These are phyloP conservation scores for Pythium angustatum DNA, from an alignment of 352 stramenopile genomes.

Conservation along the genomic window DNA sequence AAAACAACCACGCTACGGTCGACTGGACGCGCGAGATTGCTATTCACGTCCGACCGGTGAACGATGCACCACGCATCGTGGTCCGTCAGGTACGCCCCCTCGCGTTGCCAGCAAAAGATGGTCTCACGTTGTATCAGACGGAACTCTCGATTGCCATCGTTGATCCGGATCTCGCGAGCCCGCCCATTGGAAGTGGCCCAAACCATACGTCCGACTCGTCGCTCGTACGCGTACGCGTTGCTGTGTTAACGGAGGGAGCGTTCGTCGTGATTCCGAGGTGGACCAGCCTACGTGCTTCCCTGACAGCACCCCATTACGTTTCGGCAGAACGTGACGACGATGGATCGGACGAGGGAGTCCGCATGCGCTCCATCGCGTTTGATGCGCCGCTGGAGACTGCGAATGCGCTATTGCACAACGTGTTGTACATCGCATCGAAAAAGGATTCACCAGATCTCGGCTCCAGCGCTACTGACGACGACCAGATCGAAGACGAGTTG, in stretches of 20 bases:
- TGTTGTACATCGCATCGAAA: constrained; percentile 1
- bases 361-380: not conserved
- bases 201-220: not conserved
- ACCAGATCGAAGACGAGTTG: not conserved
- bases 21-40: not conserved
- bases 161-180: too few species aligned
- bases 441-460: too few species aligned
- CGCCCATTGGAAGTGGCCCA: too few species aligned
- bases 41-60: constrained; percentile 22
- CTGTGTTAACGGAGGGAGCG: not conserved
- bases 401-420: constrained; percentile 4
- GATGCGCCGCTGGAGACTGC: not conserved
- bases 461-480: not conserved
- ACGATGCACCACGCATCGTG: constrained; percentile 15
- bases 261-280: not conserved
- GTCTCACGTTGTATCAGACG: constrained; percentile 1
- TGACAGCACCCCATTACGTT: not conserved
- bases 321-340: not conserved
- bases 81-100: not conserved
- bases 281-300: not conserved
- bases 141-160: constrained; percentile 9
- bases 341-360: too few species aligned
- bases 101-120: not conserved
- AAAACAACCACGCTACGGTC: not conserved
- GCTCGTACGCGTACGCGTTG: constrained; percentile 4